phyloP scores from a whole-genome alignment of 257 asterid genomes.

The Ophiorrhiza pumila region DNA sequence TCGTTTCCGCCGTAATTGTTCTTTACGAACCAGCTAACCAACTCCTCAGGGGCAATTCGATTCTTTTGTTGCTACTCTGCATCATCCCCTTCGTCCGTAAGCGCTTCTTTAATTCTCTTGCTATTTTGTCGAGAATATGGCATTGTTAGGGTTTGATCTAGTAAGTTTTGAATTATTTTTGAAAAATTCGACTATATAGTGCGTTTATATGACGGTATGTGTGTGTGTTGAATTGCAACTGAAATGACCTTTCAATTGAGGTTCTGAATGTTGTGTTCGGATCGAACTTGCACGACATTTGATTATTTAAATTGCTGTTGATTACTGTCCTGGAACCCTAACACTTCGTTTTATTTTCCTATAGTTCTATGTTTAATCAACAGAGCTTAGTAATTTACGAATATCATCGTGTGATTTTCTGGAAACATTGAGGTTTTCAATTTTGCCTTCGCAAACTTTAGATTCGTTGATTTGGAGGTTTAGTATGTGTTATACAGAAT shows the following conservation, averaged over 20 bases:
- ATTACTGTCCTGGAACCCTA: background rate
- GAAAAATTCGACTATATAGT: background rate
- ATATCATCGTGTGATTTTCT: background rate
- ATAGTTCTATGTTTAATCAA: background rate
- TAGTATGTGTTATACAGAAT: background rate
- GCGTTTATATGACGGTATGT: background rate
- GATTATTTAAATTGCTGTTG: background rate
- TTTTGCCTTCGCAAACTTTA: background rate
- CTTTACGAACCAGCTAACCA: conserved; percentile 78
- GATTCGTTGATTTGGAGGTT: background rate
- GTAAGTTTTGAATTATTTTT: background rate
- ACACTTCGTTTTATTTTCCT: background rate
- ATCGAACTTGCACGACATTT: background rate
- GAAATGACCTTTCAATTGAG: background rate
- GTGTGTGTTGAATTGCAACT: background rate
- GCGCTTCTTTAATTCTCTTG: conserved; percentile 13
- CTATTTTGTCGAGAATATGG: background rate
- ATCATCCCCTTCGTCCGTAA: conserved; percentile 80
- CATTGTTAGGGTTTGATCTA: background rate
- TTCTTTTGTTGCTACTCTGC: conserved; percentile 64
- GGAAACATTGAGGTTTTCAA: background rate
- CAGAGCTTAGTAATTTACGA: background rate
- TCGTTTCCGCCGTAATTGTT: conserved; percentile 64
- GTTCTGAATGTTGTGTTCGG: background rate
- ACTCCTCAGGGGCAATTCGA: conserved; percentile 71